Conservation (phyloP, 129 eudicot genomes). For the Lactuca saligna region DNA sequence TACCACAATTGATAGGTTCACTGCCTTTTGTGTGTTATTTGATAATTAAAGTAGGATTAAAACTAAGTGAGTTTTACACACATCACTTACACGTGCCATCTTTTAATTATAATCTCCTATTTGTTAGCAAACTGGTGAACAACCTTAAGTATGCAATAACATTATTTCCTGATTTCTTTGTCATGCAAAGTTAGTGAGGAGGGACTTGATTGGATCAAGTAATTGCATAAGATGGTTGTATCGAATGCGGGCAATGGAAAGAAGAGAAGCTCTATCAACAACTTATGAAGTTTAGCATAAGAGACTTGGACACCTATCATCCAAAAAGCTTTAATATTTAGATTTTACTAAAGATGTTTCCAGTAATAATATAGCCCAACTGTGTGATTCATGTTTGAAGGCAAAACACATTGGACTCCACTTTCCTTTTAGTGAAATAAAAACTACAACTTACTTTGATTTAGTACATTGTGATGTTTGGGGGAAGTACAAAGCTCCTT, state of each 20-base stretch:
- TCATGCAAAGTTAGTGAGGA: neutral
- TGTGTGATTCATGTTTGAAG: neutral
- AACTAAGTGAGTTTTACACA: too few species aligned
- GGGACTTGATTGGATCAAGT: neutral
- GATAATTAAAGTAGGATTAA: too few species aligned
- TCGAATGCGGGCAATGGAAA: neutral
- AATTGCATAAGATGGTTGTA: neutral
- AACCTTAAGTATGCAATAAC: neutral
- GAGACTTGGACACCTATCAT: neutral
- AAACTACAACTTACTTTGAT: too few species aligned
- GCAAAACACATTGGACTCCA: neutral
- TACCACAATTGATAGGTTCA: too few species aligned
- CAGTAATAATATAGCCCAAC: neutral
- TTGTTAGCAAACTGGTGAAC: neutral
- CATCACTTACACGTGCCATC: neutral
- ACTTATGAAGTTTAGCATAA: neutral
- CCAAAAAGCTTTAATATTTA: neutral
- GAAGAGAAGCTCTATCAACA: neutral
- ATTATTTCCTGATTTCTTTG: too few species aligned
- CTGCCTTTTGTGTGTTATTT: too few species aligned
- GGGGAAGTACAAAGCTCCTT: neutral
- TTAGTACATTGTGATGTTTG: too few species aligned
- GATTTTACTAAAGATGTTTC: constrained; percentile 1
- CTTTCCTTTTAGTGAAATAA: too few species aligned
- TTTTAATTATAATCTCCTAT: neutral